Conservation (phyloP, 257 asterid genomes). For the Fraxinus cuspidata region DNA sequence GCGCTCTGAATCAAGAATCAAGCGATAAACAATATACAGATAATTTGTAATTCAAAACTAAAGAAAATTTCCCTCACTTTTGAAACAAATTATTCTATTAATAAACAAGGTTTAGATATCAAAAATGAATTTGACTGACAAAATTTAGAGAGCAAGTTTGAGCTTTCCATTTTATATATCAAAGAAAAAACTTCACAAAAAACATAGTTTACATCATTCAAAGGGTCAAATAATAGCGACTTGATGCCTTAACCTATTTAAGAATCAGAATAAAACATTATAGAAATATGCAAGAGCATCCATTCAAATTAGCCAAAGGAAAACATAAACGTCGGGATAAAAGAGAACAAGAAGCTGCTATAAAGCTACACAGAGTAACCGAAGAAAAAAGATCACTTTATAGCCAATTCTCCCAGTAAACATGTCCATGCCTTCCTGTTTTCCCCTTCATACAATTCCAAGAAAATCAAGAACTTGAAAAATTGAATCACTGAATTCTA, state of each 20-base stretch:
- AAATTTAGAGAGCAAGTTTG: not conserved
- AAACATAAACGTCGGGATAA: not conserved
- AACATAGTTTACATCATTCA: not conserved
- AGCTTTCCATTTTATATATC: not conserved
- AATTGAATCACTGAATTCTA: not conserved
- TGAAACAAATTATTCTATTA: not conserved
- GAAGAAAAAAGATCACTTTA: not conserved
- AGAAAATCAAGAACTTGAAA: not conserved
- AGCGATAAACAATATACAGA: not conserved
- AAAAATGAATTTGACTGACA: not conserved
- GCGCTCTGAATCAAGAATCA: no score
- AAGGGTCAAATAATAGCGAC: not conserved
- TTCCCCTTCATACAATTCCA: not conserved
- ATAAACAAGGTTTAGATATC: no score
- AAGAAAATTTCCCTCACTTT: not conserved
- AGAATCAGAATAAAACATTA: not conserved
- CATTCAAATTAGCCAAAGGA: not conserved
- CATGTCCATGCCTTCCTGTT: slow-evolving; percentile 2
- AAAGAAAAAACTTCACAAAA: not conserved
- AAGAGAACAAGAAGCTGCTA: not conserved
- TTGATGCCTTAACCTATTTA: not conserved
- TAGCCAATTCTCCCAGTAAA: not conserved
- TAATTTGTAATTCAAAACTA: not conserved
- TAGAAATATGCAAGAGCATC: not conserved
- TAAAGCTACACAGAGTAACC: not conserved